These are phyloP conservation scores for Colletotrichum chlorophyti DNA, from an alignment of 2,329 filamentous ascomycete genomes.

Conservation along the genomic window DNA sequence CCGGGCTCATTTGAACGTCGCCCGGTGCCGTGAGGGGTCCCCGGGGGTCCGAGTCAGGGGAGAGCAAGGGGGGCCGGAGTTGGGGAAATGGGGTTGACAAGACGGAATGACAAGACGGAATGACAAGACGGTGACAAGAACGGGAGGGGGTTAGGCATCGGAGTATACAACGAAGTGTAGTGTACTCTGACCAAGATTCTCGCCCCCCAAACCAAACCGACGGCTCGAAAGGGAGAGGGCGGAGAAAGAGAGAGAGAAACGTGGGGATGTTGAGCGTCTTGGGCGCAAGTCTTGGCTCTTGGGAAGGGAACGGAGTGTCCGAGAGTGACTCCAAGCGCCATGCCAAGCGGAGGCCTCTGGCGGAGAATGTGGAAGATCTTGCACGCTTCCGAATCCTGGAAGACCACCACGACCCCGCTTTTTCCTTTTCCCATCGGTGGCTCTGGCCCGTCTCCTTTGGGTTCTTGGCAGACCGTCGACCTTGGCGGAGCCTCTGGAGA, in stretches of 20 bases:
- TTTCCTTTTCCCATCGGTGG: slow-evolving; percentile 15
- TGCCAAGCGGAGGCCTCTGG: slow-evolving; percentile 27
- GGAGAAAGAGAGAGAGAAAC: neutral
- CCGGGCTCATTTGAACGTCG: slow-evolving; percentile 24
- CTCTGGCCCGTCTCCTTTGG: no score
- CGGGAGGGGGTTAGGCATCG: neutral
- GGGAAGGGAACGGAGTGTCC: slow-evolving; percentile 14
- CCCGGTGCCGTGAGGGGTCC: slow-evolving; percentile 19
- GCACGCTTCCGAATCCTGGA: slow-evolving; percentile 12
- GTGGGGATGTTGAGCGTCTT: neutral
- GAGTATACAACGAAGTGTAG: neutral
- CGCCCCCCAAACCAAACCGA: no score
- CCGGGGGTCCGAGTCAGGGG: slow-evolving; percentile 23
- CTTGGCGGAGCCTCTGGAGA: slow-evolving; percentile 14
- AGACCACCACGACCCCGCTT: slow-evolving; percentile 1
- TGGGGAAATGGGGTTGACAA: neutral
- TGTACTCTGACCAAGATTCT: no score
- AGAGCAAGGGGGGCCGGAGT: neutral
- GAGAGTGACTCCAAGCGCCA: slow-evolving; percentile 16
- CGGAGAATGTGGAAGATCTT: slow-evolving; percentile 25
- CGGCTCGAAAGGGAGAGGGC: neutral
- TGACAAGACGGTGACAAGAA: slow-evolving; percentile 15
- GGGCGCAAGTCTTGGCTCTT: slow-evolving; percentile 1
- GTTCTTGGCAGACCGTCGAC: slow-evolving; percentile 15
- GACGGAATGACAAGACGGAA: slow-evolving; percentile 22